Conservation (phyloP, 1,139 yeast species). For the Suzukiozyma palmioleophila region DNA sequence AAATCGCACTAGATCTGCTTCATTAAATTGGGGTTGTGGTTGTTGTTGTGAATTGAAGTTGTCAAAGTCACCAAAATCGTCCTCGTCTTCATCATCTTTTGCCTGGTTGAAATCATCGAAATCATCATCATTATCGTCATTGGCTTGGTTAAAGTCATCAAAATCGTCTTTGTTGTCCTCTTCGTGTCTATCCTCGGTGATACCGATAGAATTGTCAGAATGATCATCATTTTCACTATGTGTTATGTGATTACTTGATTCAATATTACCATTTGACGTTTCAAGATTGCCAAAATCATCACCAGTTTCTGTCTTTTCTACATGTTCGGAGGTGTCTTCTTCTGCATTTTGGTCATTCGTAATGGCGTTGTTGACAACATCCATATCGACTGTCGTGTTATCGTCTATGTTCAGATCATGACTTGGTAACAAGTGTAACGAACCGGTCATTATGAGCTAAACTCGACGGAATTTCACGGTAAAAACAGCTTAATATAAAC, state of each 20-base stretch:
- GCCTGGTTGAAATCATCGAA: conserved; percentile 3
- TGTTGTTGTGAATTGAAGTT: conserved; percentile 17
- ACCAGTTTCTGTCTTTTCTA: neutral
- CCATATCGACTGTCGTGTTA: too few relatives aligned
- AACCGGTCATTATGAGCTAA: too few relatives aligned
- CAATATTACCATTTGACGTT: too few relatives aligned
- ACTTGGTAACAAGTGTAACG: too few relatives aligned
- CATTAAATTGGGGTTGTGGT: neutral
- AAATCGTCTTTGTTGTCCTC: conserved; percentile 12
- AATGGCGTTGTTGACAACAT: too few relatives aligned
- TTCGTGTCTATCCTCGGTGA: neutral
- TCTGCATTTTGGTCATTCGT: too few relatives aligned
- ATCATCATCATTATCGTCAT: conserved; percentile 1
- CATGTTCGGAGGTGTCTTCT: neutral
- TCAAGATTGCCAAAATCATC: neutral
- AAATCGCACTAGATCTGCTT: conserved; percentile 6
- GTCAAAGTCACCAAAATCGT: conserved; percentile 36
- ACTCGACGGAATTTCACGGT: too few relatives aligned
- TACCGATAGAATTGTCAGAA: neutral
- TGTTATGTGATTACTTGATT: too few relatives aligned
- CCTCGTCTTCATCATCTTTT: conserved; percentile 22
- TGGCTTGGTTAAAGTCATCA: conserved; percentile 7
- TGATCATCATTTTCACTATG: neutral
- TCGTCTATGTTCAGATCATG: too few relatives aligned
- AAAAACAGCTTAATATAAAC: neutral